Evolutionary conservation across 768 basidiomycete species (phyloP).

Genomic region (Naganishia friedmannii): DNA sequence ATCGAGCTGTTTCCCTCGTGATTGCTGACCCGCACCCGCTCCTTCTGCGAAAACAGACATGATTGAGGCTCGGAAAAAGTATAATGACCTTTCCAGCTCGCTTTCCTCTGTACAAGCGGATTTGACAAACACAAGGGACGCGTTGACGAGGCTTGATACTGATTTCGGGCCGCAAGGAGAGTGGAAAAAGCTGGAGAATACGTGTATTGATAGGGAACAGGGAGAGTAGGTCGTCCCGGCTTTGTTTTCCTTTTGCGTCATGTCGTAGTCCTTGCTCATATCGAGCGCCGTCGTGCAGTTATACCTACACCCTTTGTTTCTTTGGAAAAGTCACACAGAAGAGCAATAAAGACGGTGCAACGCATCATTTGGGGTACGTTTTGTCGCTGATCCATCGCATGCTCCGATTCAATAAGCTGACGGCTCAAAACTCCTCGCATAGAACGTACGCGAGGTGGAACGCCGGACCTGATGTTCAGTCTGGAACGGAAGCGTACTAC

Average conservation of each 20-base stretch:
- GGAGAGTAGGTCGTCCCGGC: conserved; percentile 71
- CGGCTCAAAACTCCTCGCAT: neutral
- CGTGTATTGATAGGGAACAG: conserved; percentile 72
- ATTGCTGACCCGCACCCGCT: no score
- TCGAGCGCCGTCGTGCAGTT: conserved; percentile 58
- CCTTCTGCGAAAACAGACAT: no score
- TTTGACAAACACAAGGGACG: conserved; percentile 53
- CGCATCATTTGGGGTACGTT: conserved; percentile 77
- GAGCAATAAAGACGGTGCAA: conserved; percentile 71
- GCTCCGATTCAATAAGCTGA: conserved; percentile 21
- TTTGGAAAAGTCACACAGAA: conserved; percentile 86
- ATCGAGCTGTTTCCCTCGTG: no score
- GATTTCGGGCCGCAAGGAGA: conserved; percentile 75
- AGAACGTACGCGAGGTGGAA: conserved; percentile 75
- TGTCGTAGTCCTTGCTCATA: no score
- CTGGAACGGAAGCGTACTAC: conserved; percentile 68
- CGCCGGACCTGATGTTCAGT: conserved; percentile 56
- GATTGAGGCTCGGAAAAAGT: conserved; percentile 46
- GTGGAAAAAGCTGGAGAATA: conserved; percentile 89
- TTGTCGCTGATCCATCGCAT: neutral
- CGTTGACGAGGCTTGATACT: conserved; percentile 65
- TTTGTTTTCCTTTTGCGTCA: neutral
- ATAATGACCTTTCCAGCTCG: conserved; percentile 56
- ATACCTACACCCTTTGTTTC: conserved; percentile 89
- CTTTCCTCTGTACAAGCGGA: conserved; percentile 63